These are phyloP conservation scores for Pythium utonaiense DNA, from an alignment of 352 stramenopile genomes.

Conservation along the genomic window DNA sequence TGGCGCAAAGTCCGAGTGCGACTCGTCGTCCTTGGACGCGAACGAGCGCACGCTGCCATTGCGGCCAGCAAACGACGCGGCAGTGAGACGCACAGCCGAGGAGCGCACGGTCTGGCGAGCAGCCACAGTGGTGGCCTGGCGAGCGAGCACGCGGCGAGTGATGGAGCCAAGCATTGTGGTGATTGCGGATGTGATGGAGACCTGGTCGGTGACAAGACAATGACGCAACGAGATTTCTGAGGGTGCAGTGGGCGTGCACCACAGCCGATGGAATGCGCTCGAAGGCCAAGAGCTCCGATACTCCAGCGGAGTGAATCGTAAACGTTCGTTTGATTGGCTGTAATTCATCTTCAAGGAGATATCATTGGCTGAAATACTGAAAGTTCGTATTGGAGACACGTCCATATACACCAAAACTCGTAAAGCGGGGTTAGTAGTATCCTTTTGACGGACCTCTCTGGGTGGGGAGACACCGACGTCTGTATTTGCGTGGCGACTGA, in stretches of 20 bases:
- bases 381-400: not conserved
- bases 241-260: constrained; percentile 1
- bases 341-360: not conserved
- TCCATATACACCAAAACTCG: not conserved
- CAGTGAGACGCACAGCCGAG: constrained; percentile 4
- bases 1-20: constrained; percentile 89
- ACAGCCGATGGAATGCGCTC: constrained; percentile 11
- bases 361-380: constrained; percentile 6
- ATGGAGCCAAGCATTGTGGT: constrained; percentile 18
- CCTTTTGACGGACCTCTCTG: not conserved
- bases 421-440: not conserved
- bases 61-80: constrained; percentile 2
- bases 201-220: not conserved
- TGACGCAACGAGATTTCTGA: constrained; percentile 1
- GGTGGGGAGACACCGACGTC: not conserved
- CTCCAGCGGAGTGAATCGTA: not conserved
- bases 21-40: constrained; percentile 53
- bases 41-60: constrained; percentile 27
- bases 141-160: constrained; percentile 17
- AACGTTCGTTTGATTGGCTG: not conserved
- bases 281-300: not conserved
- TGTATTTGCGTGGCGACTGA: constrained; percentile 6
- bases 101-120: not conserved
- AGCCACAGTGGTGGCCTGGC: not conserved
- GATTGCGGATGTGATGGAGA: constrained; percentile 4